These are phyloP conservation scores for Plenodomus lindquistii DNA, from an alignment of 2,329 filamentous ascomycete genomes.

Conservation along the genomic window DNA sequence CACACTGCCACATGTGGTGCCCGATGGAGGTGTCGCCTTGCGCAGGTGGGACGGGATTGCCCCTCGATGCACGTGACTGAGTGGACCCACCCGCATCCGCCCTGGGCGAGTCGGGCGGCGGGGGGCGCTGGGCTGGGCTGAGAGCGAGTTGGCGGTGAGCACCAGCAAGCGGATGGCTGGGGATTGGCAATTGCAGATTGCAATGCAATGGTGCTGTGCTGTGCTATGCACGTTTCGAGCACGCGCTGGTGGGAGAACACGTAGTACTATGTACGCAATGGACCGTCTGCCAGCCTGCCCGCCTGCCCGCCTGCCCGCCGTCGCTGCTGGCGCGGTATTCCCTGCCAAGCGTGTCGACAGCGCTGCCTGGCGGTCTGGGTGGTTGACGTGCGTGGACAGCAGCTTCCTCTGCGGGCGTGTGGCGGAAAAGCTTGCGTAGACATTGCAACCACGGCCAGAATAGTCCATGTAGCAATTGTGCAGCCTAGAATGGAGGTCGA, in stretches of 20 bases:
- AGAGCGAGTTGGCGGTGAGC: slow-evolving; percentile 41
- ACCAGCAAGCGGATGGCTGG: slow-evolving; percentile 36
- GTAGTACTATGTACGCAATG: slow-evolving; percentile 19
- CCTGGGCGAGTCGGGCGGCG: slow-evolving; percentile 16
- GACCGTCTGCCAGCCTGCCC: slow-evolving; percentile 13
- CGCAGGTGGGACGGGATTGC: slow-evolving; percentile 28
- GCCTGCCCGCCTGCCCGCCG: no score
- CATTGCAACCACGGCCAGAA: slow-evolving; percentile 9
- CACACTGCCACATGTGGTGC: not conserved
- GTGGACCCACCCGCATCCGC: slow-evolving; percentile 3
- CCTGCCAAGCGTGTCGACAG: slow-evolving; percentile 28
- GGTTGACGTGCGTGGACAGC: slow-evolving; percentile 22
- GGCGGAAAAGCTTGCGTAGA: slow-evolving; percentile 43
- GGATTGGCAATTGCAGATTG: slow-evolving; percentile 15
- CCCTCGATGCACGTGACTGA: slow-evolving; percentile 41
- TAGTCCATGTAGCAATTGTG: slow-evolving; percentile 22
- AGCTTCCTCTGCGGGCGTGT: slow-evolving; percentile 24
- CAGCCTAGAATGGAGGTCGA: slow-evolving; percentile 24
- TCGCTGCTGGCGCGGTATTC: no score
- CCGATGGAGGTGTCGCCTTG: slow-evolving; percentile 2
- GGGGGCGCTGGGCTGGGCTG: slow-evolving; percentile 12
- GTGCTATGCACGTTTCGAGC: slow-evolving; percentile 17
- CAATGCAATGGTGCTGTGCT: slow-evolving; percentile 6
- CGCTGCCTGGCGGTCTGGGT: slow-evolving; percentile 36
- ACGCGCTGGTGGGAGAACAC: slow-evolving; percentile 13